Evolutionary conservation across 352 stramenopile species (phyloP).

Genomic region (Phytophthora citrophthora): DNA sequence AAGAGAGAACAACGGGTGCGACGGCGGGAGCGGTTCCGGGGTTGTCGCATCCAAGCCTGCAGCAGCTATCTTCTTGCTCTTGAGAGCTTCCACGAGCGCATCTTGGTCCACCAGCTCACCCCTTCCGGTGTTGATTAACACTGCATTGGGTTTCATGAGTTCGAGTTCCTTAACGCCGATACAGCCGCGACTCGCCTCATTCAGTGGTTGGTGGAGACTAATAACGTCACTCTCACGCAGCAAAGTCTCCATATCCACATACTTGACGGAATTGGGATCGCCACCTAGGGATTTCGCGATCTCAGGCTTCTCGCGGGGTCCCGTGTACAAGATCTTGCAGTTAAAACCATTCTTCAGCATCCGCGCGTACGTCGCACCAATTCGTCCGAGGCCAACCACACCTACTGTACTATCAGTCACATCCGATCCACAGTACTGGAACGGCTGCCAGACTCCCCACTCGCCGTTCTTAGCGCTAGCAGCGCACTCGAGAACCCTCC

Average conservation of each 20-base stretch:
- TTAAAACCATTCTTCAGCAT: slow-evolving; percentile 84
- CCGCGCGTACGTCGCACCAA: slow-evolving; percentile 78
- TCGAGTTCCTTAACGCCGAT: slow-evolving; percentile 78
- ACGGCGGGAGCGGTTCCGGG: slow-evolving; percentile 85
- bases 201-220: slow-evolving; percentile 85
- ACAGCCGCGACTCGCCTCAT: slow-evolving; percentile 59
- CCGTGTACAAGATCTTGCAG: slow-evolving; percentile 82
- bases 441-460: slow-evolving; percentile 82
- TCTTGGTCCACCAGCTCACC: slow-evolving; percentile 91
- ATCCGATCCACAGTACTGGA: slow-evolving; percentile 78
- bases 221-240: slow-evolving; percentile 84
- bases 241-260: slow-evolving; percentile 74
- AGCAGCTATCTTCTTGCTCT: slow-evolving; percentile 44
- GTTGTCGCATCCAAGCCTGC: slow-evolving; percentile 89
- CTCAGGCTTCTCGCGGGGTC: slow-evolving; percentile 65
- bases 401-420: slow-evolving; percentile 69
- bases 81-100: slow-evolving; percentile 55
- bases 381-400: slow-evolving; percentile 84
- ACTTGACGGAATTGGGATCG: slow-evolving; percentile 52
- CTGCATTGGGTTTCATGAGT: slow-evolving; percentile 77
- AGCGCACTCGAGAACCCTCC: slow-evolving; percentile 65
- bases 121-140: slow-evolving; percentile 92
- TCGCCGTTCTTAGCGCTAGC: slow-evolving; percentile 74
- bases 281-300: slow-evolving; percentile 41
- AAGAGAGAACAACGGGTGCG: slow-evolving; percentile 75